These are phyloP conservation scores for Trichoderma pleuroti DNA, from an alignment of 2,329 filamentous ascomycete genomes.

Conservation along the genomic window DNA sequence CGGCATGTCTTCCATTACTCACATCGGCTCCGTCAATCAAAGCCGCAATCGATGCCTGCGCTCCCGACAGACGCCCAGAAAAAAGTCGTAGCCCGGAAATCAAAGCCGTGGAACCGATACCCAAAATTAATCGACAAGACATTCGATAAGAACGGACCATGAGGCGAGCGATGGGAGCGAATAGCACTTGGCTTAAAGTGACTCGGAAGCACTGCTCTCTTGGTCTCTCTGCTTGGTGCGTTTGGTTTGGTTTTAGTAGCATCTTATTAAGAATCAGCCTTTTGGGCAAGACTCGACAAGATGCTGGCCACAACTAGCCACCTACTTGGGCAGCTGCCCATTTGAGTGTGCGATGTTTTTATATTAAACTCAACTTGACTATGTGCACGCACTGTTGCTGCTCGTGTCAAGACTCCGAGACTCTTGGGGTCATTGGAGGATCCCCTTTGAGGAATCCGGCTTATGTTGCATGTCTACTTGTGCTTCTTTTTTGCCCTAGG, in stretches of 20 bases:
- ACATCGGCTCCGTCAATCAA: background rate
- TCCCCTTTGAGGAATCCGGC: background rate
- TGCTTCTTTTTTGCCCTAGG: background rate
- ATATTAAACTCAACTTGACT: background rate
- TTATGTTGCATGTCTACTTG: background rate
- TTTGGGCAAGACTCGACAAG: background rate
- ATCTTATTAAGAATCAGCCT: background rate
- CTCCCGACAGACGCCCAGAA: background rate
- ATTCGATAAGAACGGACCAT: constrained; percentile 24
- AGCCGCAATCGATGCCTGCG: background rate
- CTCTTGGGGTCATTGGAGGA: background rate
- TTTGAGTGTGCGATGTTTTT: background rate
- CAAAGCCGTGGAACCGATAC: constrained; percentile 32
- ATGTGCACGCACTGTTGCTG: background rate
- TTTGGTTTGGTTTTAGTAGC: background rate
- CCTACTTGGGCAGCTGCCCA: background rate
- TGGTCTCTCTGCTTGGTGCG: background rate
- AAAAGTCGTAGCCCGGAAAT: constrained; percentile 31
- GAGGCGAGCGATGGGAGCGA: background rate
- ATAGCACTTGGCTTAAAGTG: background rate
- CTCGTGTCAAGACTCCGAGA: background rate
- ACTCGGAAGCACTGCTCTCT: background rate
- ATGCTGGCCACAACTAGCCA: background rate
- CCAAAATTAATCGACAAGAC: constrained; percentile 28
- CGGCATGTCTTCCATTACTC: background rate